A percentile compares a stretch with the other conserved stretches of the same genome.
Conservation (phyloP, 495 filamentous ascomycete species). For the Xylaria castorea region DNA sequence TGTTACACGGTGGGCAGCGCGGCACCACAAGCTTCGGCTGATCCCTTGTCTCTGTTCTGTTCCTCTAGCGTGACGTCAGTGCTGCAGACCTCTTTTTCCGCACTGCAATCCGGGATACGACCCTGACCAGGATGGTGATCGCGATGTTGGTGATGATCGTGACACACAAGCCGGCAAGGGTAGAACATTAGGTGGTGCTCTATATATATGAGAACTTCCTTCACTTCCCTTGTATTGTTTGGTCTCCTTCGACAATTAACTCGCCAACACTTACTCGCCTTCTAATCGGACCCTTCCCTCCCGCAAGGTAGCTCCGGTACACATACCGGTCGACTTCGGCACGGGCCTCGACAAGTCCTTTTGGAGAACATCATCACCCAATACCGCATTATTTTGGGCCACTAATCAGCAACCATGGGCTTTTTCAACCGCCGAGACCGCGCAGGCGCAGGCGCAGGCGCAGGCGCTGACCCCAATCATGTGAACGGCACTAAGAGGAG, state of each 20-base stretch:
- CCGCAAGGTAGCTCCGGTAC: background rate
- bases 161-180: background rate
- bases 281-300: background rate
- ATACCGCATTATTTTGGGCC: background rate
- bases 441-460: constrained; percentile 28
- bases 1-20: background rate
- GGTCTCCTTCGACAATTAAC: background rate
- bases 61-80: constrained; percentile 9
- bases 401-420: constrained; percentile 31
- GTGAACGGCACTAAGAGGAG: constrained; percentile 24
- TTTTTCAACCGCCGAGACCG: constrained; percentile 37
- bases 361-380: background rate
- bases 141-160: background rate
- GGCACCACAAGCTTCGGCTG: background rate
- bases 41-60: constrained; percentile 4
- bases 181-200: background rate
- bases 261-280: background rate
- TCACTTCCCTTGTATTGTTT: background rate
- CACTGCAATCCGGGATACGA: background rate
- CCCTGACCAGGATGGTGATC: background rate
- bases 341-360: background rate
- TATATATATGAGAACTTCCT: constrained; percentile 8
- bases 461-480: constrained; percentile 13
- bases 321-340: background rate
- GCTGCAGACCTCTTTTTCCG: no score